A percentile compares a stretch with the other conserved stretches of the same genome.
phyloP scores from a whole-genome alignment of 352 stramenopile genomes.

The Pythium vanterpoolii region DNA sequence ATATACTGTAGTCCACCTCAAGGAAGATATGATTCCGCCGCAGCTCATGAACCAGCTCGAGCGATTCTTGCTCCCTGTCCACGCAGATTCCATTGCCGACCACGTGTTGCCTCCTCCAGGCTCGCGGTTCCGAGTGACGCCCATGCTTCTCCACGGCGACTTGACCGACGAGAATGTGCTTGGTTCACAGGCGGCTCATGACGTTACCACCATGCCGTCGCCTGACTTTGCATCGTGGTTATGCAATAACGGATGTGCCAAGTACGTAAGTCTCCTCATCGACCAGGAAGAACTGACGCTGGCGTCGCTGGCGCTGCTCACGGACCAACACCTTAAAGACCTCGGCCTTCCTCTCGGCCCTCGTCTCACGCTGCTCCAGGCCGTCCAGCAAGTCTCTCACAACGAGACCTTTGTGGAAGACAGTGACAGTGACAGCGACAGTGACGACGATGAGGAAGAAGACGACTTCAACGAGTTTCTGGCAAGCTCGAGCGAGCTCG shows the following conservation, averaged over 20 bases:
- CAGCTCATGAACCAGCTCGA: slow-evolving; percentile 64
- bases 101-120: slow-evolving; percentile 38
- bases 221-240: slow-evolving; percentile 34
- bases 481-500: slow-evolving; percentile 9
- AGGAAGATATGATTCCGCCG: slow-evolving; percentile 48
- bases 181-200: slow-evolving; percentile 19
- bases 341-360: slow-evolving; percentile 58
- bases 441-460: slow-evolving; percentile 43
- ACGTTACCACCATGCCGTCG: background rate
- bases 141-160: slow-evolving; percentile 77
- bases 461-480: slow-evolving; percentile 24
- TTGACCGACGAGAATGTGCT: slow-evolving; percentile 87
- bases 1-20: slow-evolving; percentile 43
- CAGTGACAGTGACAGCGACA: slow-evolving; percentile 49
- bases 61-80: slow-evolving; percentile 43
- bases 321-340: slow-evolving; percentile 51
- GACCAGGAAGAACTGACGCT: slow-evolving; percentile 60
- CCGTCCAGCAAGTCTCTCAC: background rate
- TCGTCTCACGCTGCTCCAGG: slow-evolving; percentile 51
- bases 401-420: slow-evolving; percentile 19
- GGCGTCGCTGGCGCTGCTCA: slow-evolving; percentile 36
- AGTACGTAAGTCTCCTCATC: slow-evolving; percentile 50
- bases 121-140: slow-evolving; percentile 14
- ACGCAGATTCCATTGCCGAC: slow-evolving; percentile 26
- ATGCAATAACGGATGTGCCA: slow-evolving; percentile 40